A percentile compares a stretch with the other conserved stretches of the same genome.
Conservation (phyloP, 1,284 basidiomycete genomes). For the Melampsora larici-populina region DNA sequence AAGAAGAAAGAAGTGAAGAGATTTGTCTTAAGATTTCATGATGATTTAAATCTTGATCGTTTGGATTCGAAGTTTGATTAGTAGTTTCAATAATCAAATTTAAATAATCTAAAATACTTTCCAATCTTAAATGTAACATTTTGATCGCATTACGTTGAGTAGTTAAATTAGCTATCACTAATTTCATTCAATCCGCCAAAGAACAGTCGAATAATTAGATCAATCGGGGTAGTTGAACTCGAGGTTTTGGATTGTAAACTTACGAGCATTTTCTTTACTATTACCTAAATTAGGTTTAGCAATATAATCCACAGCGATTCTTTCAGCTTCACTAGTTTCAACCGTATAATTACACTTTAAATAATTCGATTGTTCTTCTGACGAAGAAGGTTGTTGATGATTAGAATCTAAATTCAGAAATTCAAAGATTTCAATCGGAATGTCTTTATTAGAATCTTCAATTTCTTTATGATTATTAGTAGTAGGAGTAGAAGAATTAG, state of each 20-base stretch:
- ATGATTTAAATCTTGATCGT: slow-evolving; percentile 64
- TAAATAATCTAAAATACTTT: slow-evolving; percentile 77
- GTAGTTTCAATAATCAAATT: slow-evolving; percentile 63
- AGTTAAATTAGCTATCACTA: slow-evolving; percentile 82
- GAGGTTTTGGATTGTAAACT: no score
- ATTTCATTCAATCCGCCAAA: no score
- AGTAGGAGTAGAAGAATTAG: slow-evolving; percentile 63
- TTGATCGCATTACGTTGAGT: slow-evolving; percentile 90
- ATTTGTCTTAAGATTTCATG: slow-evolving; percentile 77
- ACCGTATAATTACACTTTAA: slow-evolving; percentile 79
- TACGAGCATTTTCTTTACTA: slow-evolving; percentile 64
- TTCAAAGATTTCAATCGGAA: slow-evolving; percentile 62
- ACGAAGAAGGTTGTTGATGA: background rate
- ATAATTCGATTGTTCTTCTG: slow-evolving; percentile 56
- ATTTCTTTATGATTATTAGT: slow-evolving; percentile 85
- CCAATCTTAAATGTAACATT: slow-evolving; percentile 88
- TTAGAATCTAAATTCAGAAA: slow-evolving; percentile 30
- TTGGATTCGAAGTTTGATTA: slow-evolving; percentile 29
- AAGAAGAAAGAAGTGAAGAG: slow-evolving; percentile 74
- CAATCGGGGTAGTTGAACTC: no score
- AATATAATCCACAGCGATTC: slow-evolving; percentile 95
- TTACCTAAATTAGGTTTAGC: slow-evolving; percentile 72
- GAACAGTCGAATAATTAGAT: background rate
- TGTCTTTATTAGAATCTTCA: slow-evolving; percentile 79
- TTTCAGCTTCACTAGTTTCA: slow-evolving; percentile 96